Base-by-base conservation (phyloP, 371 early-diverging fungal species). In the Fennellomyces sp. region DNA sequence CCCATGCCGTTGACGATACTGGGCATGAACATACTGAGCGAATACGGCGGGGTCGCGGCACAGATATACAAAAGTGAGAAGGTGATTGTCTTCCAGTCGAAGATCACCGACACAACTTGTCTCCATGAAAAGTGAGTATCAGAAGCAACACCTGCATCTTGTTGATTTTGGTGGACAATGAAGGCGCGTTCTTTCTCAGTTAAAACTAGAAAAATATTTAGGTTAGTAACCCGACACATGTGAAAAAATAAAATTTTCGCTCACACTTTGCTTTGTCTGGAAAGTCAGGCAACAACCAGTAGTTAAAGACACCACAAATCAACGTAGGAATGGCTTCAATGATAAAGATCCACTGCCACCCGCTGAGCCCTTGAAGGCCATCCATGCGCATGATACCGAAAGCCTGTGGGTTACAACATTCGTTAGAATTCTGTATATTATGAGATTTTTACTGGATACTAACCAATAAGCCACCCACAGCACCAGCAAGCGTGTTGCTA, bases 261-360 rank as follows among this genome's bases (percentile, higher is more conserved):
- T 52, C 29, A 60, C 60, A 52, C 13, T 39, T 39, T 27, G 70
- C 78, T 36, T 88, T 83, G 27, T 81, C 84, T 17, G 93, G 94
- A 56, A 86, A 86, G 53, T 91, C 87, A 6, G 92, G 89, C 33
- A 93, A 69, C 51, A 82, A 66, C 30, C 84, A 79, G 56, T 71
- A 90, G 23, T 85, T 70, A 3, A 76, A 57, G 26, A 86, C 31
- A 5, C 90, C 83, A 42, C 89, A 70, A 0, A 88, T 33, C 1
- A 88, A 65, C 0, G 93, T 85, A 1, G 87, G 85, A 39, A 91
- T 58, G 11, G 92, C 92, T 63, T 91, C 90, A 35, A 92, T 78
- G 27, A 91, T 81, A 61, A 91, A 92, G 41, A 92, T 82, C 86
- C 84, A 84, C 52, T 85, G 85, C 60, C 88, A 88, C 0, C 81